phyloP scores from a whole-genome alignment of 352 stramenopile species.

The Phytophthora megakarya region DNA sequence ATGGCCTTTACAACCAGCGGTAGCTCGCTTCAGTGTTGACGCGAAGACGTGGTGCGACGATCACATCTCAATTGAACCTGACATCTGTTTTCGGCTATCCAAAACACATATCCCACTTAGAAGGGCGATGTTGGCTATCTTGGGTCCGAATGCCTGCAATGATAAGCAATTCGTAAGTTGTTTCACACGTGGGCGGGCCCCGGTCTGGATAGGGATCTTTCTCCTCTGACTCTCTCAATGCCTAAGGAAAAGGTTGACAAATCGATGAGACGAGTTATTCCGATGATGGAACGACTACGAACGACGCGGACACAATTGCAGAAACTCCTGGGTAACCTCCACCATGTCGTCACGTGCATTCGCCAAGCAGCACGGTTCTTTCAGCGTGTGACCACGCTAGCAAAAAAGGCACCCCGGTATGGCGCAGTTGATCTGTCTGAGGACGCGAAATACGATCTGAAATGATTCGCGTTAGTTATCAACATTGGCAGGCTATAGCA shows the following conservation, averaged over 20 bases:
- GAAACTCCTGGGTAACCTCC: not conserved
- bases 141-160: constrained; percentile 20
- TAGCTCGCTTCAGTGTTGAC: too few species aligned
- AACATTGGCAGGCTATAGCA: not conserved
- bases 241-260: constrained; percentile 19
- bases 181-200: constrained; percentile 2
- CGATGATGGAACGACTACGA: not conserved
- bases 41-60: not conserved
- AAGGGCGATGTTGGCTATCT: constrained; percentile 3
- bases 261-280: not conserved
- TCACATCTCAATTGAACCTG: constrained; percentile 12
- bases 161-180: constrained; percentile 25
- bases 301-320: constrained; percentile 10
- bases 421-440: not conserved
- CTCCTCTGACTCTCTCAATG: constrained; percentile 9
- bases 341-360: constrained; percentile 10
- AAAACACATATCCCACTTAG: constrained; percentile 7
- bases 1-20: not conserved
- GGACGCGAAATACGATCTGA: not conserved
- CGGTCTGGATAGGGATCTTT: constrained; percentile 15
- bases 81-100: constrained; percentile 7
- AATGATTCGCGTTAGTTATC: not conserved
- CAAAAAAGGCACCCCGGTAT: not conserved
- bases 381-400: not conserved
- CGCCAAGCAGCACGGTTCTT: constrained; percentile 5